Evolutionary conservation across 192 early-diverging fungal genomes (phyloP).

Genomic region (Coemansia sp.): DNA sequence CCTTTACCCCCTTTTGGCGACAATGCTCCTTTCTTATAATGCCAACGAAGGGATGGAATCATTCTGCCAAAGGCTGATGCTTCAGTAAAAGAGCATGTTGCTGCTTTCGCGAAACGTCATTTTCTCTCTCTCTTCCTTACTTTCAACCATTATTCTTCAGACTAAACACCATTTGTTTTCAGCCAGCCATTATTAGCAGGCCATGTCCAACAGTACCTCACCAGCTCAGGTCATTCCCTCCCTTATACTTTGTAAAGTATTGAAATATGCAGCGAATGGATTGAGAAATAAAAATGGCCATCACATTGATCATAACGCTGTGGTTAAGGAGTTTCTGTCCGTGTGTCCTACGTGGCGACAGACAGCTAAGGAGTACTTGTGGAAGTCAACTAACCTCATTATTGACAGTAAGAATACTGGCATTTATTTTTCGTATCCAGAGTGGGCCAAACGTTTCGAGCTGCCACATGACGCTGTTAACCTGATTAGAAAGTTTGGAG

Average conservation of each 20-base stretch:
- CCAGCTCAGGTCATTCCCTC: background rate
- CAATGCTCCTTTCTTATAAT: background rate
- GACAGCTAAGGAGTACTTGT: background rate
- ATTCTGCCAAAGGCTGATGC: background rate
- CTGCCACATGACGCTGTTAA: background rate
- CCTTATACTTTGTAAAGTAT: background rate
- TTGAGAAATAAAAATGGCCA: background rate
- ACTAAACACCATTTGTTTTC: background rate
- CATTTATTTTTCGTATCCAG: background rate
- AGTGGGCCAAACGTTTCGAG: background rate
- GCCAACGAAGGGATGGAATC: background rate
- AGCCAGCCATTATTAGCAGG: background rate
- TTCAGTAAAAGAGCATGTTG: no score
- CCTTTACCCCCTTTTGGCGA: background rate
- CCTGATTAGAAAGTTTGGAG: background rate
- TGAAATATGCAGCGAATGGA: background rate
- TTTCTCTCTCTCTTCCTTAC: background rate
- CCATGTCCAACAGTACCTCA: background rate
- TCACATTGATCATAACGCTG: background rate
- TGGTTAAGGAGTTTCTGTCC: background rate
- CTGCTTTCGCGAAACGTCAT: background rate
- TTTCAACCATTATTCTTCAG: background rate
- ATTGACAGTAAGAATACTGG: background rate
- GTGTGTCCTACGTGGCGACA: background rate
- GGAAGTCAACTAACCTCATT: background rate